Evolutionary conservation across 108 stramenopile genomes (phyloP), one percentile per base, ranked within the genome.

Genomic region (Skeletonema costatum): DNA sequence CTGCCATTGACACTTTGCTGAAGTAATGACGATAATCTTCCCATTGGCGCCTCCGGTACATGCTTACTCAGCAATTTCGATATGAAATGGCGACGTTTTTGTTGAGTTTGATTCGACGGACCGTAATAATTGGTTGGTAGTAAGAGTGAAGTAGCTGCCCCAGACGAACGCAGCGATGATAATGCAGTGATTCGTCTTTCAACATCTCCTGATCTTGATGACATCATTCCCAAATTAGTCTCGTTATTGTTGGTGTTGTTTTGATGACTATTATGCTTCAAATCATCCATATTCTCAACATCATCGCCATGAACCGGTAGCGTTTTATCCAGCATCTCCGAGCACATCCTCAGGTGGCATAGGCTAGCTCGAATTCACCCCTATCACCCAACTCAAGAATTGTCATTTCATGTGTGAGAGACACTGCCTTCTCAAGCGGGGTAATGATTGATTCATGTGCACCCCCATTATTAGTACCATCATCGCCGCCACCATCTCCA

Each of bases 1-100:
- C 71, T 97, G 97, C 90, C 91, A 99, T 69, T 90, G 19, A 97
- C 75, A 2, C 97, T 96, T 73, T 97, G 95, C 48, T 96, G 94
- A 29, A 99, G 48, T 70, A 99, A 78, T n/a, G 88, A 71, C 29
- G 86, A 64, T 13, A 99, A 85, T 50, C 96, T 84, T 33, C 86
- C 81, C 53, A 87, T 63, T 4, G 96, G 95, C 14, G 91, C 86
- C 21, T 87, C 80, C 13, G 90, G 91, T 0, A 90, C 75, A 44
- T 42, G 64, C n/a, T 77, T 71, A 61, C 75, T 77, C 30, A 97
- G 53, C 46, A 68, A 51, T 41, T 86, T 84, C 2, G 87, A 94
- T 31, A 97, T 71, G 32, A 80, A 71, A 35, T 90, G 79, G n/a
- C 97, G 88, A 42, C 92, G 85, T 51, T 78, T 72, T 72, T 90